Base-by-base conservation (phyloP, 331 rosid genomes). In the Saraca asoca region DNA sequence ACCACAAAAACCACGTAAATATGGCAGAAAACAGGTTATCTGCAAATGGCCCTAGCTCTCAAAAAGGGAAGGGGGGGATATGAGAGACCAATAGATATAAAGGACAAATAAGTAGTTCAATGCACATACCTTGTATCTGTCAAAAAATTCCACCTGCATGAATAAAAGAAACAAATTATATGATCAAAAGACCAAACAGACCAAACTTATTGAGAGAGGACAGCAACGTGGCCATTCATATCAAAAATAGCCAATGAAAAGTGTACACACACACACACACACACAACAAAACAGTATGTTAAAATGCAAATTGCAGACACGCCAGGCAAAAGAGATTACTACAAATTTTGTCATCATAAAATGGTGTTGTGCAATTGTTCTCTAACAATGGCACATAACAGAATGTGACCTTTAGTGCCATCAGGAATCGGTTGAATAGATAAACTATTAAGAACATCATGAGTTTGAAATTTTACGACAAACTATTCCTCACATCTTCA, bases 81-180 rank as follows among this genome's bases (percentile, higher is more conserved):
- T 52, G 45, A 41, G 64, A 55, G 20, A 61, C 42, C 49, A 42
- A 14, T 9, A 56, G 44, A 46, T 42, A 52, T 38, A 15, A 45
- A 61, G 59, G 18, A 16, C 52, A 38, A 41, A 64, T 33, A 37
- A 66, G 56, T 24, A 18, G 49, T 58, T 67, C 44, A 59, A 68
- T 19, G 48, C 45, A 5, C 84, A 67, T 76, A 88, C 98, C 98
- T 90, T 94, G 84, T 85, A 90, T 69, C 84, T 78, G 82, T 94
- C 98, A 71, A 87, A 94, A 78, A 94, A 90, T 58, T 94, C 98
- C 52, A 79, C 89, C 98, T 94, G 91, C 83, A 77, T 24, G 53
- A 48, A 69, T 19, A 62, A 61, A 62, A 34, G 50, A 33, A 68
- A 51, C 35, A 13, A 38, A 0, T 16, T n/a, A 65, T 43, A 45